A percentile compares a stretch with the other conserved stretches of the same genome.
Evolutionary conservation across 345 rosid genomes (phyloP).

Genomic region (Fremontodendron californicum): DNA sequence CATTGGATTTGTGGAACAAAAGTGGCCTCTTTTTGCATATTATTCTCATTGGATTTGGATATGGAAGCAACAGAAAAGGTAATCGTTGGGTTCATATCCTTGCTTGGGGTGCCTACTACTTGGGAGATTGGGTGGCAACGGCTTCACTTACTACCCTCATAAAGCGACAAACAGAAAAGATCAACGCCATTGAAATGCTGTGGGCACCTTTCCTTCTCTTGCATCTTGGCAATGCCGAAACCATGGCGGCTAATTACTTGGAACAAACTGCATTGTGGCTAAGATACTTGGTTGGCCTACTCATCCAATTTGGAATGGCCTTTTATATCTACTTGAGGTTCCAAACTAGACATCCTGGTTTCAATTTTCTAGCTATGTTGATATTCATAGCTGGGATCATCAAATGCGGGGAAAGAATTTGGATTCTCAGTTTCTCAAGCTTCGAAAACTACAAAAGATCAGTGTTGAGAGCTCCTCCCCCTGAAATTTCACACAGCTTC

Average conservation of each 20-base stretch:
- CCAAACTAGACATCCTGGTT: background rate
- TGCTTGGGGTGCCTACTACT: background rate
- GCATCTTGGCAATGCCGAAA: background rate
- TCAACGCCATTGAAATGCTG: background rate
- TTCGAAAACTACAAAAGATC: background rate
- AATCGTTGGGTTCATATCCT: background rate
- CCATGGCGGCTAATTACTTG: background rate
- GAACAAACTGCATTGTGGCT: background rate
- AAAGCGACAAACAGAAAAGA: background rate
- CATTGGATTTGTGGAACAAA: background rate
- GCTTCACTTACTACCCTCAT: background rate
- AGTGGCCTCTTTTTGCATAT: background rate
- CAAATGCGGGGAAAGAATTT: background rate
- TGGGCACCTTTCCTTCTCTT: slow-evolving; percentile 1
- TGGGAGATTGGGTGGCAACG: background rate
- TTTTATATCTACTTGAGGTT: background rate
- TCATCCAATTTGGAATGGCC: background rate
- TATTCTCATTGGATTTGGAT: background rate
- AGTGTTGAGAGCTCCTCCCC: background rate
- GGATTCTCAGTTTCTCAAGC: background rate
- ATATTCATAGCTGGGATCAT: background rate
- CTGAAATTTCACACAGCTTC: background rate
- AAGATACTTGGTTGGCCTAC: background rate
- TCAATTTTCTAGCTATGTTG: background rate
- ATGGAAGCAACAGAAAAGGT: background rate